Evolutionary conservation across 345 rosid species (phyloP), one percentile per base, ranked within the genome.

Genomic region (Eucalyptus cloeziana): DNA sequence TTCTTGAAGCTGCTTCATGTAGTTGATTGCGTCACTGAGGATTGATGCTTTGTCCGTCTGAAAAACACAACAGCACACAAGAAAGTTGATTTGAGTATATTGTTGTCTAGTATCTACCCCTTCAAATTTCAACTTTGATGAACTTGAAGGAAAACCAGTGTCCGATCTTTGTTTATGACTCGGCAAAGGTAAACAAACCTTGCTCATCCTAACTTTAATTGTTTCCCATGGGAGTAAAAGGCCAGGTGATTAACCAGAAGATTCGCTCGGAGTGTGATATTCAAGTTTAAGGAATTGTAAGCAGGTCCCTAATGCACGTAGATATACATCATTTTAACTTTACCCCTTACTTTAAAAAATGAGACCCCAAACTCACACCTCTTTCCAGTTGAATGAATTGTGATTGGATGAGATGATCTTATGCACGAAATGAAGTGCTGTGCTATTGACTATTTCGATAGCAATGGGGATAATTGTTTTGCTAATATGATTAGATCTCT

Each of bases 11-110:
- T 95, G 92, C 88, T 94, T 95, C 89, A 95, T 16, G 90, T 94
- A 92, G 90, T 95, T 89, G 71, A 93, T 93, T 14, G 98, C 94
- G 4, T 96, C 95, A 86, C 92, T 97, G 52, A 97, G 96, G 58
- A 97, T 90, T 3, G 98, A 94, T 31, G 96, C 90, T 90, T 94
- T 97, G 91, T 96, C 99, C 86, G 90, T 92, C 98, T 97, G 93
- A 43, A 21, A 44, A 54, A 56, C 49, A 21, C 49, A 49, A 50
- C 30, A 85, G 14, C 9, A 47, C 47, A 27, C 56, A 13, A 15
- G 54, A 27, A 85, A 85, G 49, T 47, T 44, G 31, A 43, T 85
- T 47, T 47, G 33, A 85, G 49, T 81, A 81, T 10, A 17, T 47
- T 49, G 33, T 44, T n/a, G 40, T 64, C 37, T 64, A 30, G 37